Evolutionary conservation across 2,329 filamentous ascomycete genomes (phyloP).

Genomic region (Ophiostoma triangulosporum): DNA sequence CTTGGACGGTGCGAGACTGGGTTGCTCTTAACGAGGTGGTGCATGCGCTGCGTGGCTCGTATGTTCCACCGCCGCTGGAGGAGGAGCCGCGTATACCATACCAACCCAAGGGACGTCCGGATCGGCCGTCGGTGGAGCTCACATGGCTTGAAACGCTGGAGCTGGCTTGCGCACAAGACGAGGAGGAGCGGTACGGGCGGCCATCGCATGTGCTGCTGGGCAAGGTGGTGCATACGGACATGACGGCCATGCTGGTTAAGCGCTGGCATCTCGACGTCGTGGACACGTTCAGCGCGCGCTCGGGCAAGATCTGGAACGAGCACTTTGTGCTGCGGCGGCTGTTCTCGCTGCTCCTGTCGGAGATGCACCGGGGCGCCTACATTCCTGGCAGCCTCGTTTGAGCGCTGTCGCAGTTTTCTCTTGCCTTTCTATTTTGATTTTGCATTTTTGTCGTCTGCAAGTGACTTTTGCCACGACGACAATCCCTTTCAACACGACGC

Average conservation of each 20-base stretch:
- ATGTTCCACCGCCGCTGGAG: constrained; percentile 21
- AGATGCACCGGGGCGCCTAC: constrained; percentile 24
- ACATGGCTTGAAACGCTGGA: not conserved
- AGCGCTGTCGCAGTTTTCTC: too few relatives aligned
- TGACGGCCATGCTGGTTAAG: constrained; percentile 34
- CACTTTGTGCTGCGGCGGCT: constrained; percentile 35
- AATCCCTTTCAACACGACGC: too few relatives aligned
- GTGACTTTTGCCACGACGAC: too few relatives aligned
- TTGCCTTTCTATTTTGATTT: too few relatives aligned
- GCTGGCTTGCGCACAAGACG: not conserved
- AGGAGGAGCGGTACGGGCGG: not conserved
- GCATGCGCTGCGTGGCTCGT: constrained; percentile 29
- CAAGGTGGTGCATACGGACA: constrained; percentile 33
- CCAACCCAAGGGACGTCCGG: not conserved
- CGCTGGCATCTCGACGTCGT: constrained; percentile 45
- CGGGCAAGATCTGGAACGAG: constrained; percentile 36
- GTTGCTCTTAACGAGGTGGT: constrained; percentile 37
- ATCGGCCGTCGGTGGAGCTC: too few relatives aligned
- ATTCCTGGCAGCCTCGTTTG: not conserved
- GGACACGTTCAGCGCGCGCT: constrained; percentile 35
- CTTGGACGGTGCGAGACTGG: constrained; percentile 32
- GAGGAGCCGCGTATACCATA: not conserved
- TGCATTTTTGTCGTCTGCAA: too few relatives aligned
- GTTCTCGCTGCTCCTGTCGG: constrained; percentile 39
- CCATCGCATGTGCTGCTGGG: constrained; percentile 26